These are phyloP conservation scores for Pisolithus albus DNA, from an alignment of 768 basidiomycete species.

Conservation along the genomic window DNA sequence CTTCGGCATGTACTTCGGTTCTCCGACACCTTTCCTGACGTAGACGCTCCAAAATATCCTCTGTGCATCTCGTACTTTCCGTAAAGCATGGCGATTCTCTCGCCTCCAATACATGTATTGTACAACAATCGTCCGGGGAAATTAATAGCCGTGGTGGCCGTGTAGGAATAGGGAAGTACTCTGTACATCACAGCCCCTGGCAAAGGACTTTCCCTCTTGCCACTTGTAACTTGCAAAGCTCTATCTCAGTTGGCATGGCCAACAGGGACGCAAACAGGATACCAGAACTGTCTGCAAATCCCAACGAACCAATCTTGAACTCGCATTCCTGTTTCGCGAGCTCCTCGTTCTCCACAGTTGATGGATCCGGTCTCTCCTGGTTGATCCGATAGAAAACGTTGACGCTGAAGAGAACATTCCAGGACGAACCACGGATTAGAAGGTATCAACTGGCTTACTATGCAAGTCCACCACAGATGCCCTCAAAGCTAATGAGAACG, in stretches of 20 bases:
- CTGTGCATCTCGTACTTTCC: neutral
- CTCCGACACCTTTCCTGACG: constrained; percentile 4
- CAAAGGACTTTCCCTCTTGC: constrained; percentile 66
- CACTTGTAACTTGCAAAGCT: constrained; percentile 69
- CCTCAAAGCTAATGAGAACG: constrained; percentile 76
- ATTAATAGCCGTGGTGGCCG: neutral
- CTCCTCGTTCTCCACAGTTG: constrained; percentile 44
- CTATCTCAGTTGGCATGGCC: constrained; percentile 50
- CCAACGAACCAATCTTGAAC: constrained; percentile 87
- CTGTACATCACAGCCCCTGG: constrained; percentile 40
- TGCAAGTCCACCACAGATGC: constrained; percentile 86
- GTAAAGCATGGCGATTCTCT: constrained; percentile 2
- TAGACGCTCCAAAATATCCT: neutral
- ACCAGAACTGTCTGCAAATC: constrained; percentile 76
- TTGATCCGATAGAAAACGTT: constrained; percentile 84
- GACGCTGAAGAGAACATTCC: constrained; percentile 45
- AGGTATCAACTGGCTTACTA: constrained; percentile 53
- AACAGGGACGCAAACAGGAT: constrained; percentile 41
- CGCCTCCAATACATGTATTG: neutral
- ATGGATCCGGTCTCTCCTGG: constrained; percentile 53
- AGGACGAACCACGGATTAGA: constrained; percentile 1
- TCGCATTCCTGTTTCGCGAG: constrained; percentile 70
- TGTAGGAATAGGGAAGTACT: too few species aligned
- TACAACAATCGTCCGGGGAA: neutral
- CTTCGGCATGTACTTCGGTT: constrained; percentile 53